Evolutionary conservation across 345 rosid species (phyloP), one percentile per base, ranked within the genome.

Genomic region (Eucalyptus leucophloia): DNA sequence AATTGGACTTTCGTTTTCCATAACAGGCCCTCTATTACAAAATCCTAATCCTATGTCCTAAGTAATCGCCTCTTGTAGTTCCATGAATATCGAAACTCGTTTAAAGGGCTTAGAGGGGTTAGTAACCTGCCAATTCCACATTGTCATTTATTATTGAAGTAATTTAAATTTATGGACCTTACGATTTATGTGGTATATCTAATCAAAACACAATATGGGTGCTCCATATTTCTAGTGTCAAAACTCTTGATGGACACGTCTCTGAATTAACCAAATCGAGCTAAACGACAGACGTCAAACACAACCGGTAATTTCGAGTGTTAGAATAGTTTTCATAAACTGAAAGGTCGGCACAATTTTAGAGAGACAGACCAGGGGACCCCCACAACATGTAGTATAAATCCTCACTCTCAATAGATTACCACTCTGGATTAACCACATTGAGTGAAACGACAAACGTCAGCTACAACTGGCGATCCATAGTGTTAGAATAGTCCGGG

Each of bases 231-330:
- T 19, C 15, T 1, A 21, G 14, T 2, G 13, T 3, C 3, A 13
- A 72, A 77, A 23, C 15, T 10, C 5, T 77, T 0, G 28, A 69
- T 11, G 26, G 45, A 3, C 15, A 18, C 3, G 5, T 34, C 8
- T 34, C 2, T 72, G 7, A 12, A 72, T 72, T 10, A 37, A 19
- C 7, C 2, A 37, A 0, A 72, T 9, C 13, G 1, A 37, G 15
- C 12, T 23, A 19, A 5, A 37, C 0, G 15, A 5, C 4, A 0
- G 15, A 21, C 5, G 3, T 21, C 26, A 72, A 10, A 19, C 7
- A 34, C 8, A 18, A 37, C 5, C 3, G 2, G 8, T 12, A 44
- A 37, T 19, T 37, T 6, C 4, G 3, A 77, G 15, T 21, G 47
- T 11, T 21, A 21, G 3, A 37, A 19, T 6, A 37, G 28, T 40